Evolutionary conservation across 2,329 filamentous ascomycete species (phyloP).

Genomic region (Calonectria naviculata): DNA sequence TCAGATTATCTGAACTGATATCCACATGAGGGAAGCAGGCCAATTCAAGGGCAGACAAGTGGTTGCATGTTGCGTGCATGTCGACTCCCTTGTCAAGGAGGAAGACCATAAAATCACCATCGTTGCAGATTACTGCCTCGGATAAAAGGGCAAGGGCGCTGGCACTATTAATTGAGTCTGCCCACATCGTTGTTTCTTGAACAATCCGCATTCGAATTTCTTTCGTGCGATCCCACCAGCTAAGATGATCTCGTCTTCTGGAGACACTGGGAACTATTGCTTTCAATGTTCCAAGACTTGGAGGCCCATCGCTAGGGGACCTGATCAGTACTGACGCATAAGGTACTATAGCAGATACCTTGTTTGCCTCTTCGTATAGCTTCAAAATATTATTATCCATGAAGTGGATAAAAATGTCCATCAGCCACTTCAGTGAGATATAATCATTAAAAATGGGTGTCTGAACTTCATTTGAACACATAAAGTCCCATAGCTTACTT

Average conservation of each 20-base stretch:
- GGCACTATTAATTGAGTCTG: background rate
- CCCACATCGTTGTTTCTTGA: background rate
- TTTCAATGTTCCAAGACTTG: background rate
- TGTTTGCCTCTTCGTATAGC: background rate
- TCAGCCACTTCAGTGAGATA: background rate
- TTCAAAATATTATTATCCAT: background rate
- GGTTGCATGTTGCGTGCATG: background rate
- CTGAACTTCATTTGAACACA: background rate
- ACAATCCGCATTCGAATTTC: background rate
- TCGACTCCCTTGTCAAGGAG: background rate
- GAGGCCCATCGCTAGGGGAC: background rate
- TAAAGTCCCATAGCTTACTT: background rate
- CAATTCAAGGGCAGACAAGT: background rate
- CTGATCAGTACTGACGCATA: background rate
- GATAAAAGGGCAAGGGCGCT: background rate
- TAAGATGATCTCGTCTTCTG: background rate
- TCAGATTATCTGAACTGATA: background rate
- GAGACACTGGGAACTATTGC: too few species aligned
- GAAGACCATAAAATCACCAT: background rate
- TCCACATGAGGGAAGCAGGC: background rate
- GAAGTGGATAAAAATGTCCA: background rate
- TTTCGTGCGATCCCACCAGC: background rate
- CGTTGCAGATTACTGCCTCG: background rate
- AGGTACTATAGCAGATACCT: background rate
- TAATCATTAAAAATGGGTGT: background rate